A percentile compares a stretch with the other conserved stretches of the same genome.
Evolutionary conservation across 2,329 filamentous ascomycete genomes (phyloP).

Genomic region (Sarocladiaceae sp.): DNA sequence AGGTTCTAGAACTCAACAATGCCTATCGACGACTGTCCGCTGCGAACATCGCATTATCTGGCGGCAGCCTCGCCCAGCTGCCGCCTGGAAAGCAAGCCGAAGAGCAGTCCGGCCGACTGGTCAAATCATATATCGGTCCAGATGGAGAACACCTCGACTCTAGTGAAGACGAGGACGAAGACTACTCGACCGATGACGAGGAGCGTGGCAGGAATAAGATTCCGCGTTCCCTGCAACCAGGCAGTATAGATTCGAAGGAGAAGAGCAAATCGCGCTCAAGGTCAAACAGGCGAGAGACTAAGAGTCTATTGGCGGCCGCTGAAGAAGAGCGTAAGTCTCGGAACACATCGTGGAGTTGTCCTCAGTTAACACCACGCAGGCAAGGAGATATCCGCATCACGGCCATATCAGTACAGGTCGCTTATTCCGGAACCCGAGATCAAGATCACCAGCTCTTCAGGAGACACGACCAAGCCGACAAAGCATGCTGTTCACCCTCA

Average conservation of each 20-base stretch:
- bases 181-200: slow-evolving; percentile 59
- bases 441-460: slow-evolving; percentile 55
- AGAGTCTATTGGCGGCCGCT: slow-evolving; percentile 64
- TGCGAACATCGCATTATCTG: slow-evolving; percentile 58
- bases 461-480: slow-evolving; percentile 49
- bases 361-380: slow-evolving; percentile 31
- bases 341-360: too few species aligned
- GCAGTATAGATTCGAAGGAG: slow-evolving; percentile 27
- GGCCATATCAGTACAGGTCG: slow-evolving; percentile 53
- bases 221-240: slow-evolving; percentile 35
- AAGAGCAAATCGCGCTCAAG: slow-evolving; percentile 25
- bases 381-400: slow-evolving; percentile 46
- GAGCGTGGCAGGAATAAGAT: slow-evolving; percentile 54
- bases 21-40: slow-evolving; percentile 68
- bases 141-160: slow-evolving; percentile 62
- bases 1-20: slow-evolving; percentile 59
- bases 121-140: slow-evolving; percentile 60
- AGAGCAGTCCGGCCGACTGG: slow-evolving; percentile 48
- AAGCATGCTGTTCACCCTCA: slow-evolving; percentile 67
- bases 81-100: slow-evolving; percentile 47
- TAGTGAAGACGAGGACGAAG: slow-evolving; percentile 62
- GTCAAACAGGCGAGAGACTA: slow-evolving; percentile 35
- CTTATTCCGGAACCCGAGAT: slow-evolving; percentile 61
- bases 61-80: slow-evolving; percentile 56
- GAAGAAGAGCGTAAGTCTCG: slow-evolving; percentile 74